Evolutionary conservation across 306 rosid species (phyloP).

Genomic region (Cucumis hystrix): DNA sequence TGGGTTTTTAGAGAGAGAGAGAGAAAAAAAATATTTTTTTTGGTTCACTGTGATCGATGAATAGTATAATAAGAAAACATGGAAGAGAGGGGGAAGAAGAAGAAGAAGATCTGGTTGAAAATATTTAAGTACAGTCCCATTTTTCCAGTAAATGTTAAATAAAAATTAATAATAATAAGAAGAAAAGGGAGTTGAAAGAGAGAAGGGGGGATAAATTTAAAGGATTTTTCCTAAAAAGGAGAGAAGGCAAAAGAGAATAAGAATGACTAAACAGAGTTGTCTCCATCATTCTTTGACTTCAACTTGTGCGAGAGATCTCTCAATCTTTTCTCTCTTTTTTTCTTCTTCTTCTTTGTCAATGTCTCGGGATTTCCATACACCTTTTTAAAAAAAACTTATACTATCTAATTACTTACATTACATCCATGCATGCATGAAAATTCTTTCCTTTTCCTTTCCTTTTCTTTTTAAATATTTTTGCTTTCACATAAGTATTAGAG

Average conservation of each 20-base stretch:
- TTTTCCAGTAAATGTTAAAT: not conserved
- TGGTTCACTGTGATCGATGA: conserved; percentile 33
- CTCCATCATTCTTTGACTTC: conserved; percentile 9
- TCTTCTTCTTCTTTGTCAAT: not conserved
- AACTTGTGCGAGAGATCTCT: conserved; percentile 1
- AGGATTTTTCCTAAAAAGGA: not conserved
- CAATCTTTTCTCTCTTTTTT: not conserved
- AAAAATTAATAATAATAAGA: too few species aligned
- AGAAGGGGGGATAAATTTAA: not conserved
- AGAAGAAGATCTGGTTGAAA: conserved; percentile 2
- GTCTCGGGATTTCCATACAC: conserved; percentile 7
- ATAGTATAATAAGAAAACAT: not conserved
- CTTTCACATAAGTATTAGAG: not conserved
- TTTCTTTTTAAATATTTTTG: not conserved
- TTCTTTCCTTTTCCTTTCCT: too few species aligned
- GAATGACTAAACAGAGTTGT: conserved; percentile 3
- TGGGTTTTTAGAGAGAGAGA: not conserved
- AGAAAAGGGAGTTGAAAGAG: not conserved
- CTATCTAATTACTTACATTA: not conserved
- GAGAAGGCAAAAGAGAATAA: not conserved
- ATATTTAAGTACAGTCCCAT: not conserved
- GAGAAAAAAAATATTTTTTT: not conserved
- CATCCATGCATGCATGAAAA: conserved; percentile 2
- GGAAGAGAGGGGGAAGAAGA: not conserved
- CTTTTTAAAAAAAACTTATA: not conserved